Evolutionary conservation across 176 grass and related monocot genomes (phyloP).

Genomic region (Coix lacrymajobi): DNA sequence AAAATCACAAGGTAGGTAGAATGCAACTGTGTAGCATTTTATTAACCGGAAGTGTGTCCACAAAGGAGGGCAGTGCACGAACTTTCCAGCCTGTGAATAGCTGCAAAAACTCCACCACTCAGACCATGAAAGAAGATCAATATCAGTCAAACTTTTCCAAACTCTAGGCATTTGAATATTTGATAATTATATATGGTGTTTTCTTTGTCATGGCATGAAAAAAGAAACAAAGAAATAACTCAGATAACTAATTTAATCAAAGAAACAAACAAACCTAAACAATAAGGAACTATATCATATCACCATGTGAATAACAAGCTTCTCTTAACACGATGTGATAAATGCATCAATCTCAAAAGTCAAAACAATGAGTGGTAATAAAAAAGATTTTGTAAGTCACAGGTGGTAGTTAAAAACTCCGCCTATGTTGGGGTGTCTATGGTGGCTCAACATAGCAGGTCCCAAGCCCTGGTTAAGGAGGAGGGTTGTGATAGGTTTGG

Average conservation of each 20-base stretch:
- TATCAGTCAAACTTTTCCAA: neutral
- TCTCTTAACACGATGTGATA: neutral
- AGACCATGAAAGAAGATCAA: neutral
- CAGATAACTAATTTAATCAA: neutral
- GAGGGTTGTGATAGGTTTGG: too few species aligned
- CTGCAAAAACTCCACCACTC: neutral
- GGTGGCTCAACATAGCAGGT: too few species aligned
- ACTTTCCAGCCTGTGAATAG: constrained; percentile 17
- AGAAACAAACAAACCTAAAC: constrained; percentile 8
- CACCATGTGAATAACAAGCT: neutral
- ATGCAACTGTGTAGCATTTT: neutral
- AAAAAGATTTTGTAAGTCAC: neutral
- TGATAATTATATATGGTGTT: neutral
- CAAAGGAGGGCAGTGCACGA: neutral
- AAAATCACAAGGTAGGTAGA: constrained; percentile 2
- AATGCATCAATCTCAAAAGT: neutral
- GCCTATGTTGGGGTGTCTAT: too few species aligned
- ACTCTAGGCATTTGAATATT: neutral
- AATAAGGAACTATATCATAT: neutral
- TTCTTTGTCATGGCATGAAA: neutral
- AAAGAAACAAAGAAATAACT: constrained; percentile 8
- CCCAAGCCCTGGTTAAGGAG: too few species aligned
- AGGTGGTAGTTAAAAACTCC: neutral
- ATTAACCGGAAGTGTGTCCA: neutral
- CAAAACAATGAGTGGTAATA: neutral